These are phyloP conservation scores for Scedosporium boydii DNA, from an alignment of 2,329 filamentous ascomycete genomes.

Conservation along the genomic window DNA sequence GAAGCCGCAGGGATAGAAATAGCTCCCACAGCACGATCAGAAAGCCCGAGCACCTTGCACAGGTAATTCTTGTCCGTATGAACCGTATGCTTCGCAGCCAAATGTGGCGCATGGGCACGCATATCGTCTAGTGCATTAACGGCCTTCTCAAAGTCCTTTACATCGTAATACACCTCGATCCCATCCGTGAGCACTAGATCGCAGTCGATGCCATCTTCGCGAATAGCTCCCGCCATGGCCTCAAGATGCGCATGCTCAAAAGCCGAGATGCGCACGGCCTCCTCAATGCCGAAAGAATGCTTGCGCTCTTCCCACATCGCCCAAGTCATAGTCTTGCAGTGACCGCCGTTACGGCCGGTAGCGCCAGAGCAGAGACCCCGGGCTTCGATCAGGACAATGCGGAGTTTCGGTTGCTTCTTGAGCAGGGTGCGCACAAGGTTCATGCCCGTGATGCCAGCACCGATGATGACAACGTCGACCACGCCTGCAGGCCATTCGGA, in stretches of 20 bases:
- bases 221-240: not conserved
- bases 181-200: slow-evolving; percentile 8
- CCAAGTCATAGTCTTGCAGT: slow-evolving; percentile 11
- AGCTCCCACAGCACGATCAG: not conserved
- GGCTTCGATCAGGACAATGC: slow-evolving; percentile 12
- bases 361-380: slow-evolving; percentile 12
- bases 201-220: slow-evolving; percentile 6
- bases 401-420: slow-evolving; percentile 8
- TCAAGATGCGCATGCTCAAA: slow-evolving; percentile 10
- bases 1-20: not conserved
- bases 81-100: slow-evolving; percentile 9
- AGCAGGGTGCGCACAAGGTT: slow-evolving; percentile 10
- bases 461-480: slow-evolving; percentile 13
- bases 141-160: slow-evolving; percentile 10
- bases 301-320: slow-evolving; percentile 10
- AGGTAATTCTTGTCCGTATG: slow-evolving; percentile 7
- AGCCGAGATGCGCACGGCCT: slow-evolving; percentile 8
- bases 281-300: slow-evolving; percentile 7
- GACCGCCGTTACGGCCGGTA: slow-evolving; percentile 16
- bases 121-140: slow-evolving; percentile 12
- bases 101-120: slow-evolving; percentile 7
- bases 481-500: slow-evolving; percentile 10
- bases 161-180: slow-evolving; percentile 10
- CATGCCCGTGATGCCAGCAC: slow-evolving; percentile 14
- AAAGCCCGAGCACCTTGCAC: not conserved